A percentile compares a stretch with the other conserved stretches of the same genome.
phyloP scores from a whole-genome alignment of 1,284 basidiomycete genomes.

The Termitomyces sp. region DNA sequence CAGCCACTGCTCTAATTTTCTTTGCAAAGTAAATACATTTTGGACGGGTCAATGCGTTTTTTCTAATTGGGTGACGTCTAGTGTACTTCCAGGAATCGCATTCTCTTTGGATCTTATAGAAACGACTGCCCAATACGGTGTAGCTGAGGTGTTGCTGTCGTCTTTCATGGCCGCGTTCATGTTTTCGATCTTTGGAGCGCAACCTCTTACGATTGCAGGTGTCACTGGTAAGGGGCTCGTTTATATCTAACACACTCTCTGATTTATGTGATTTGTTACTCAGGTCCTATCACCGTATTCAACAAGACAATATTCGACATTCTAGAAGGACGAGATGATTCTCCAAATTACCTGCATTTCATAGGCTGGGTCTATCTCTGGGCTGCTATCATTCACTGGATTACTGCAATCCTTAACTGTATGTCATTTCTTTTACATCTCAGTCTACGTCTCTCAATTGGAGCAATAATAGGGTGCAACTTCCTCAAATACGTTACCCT shows the following conservation, averaged over 20 bases:
- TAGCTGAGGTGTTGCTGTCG: constrained; percentile 78
- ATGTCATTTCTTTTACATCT: constrained; percentile 21
- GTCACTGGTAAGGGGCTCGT: constrained; percentile 65
- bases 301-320: constrained; percentile 90
- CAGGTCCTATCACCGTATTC: constrained; percentile 85
- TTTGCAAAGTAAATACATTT: constrained; percentile 64
- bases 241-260: not conserved
- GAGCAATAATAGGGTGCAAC: constrained; percentile 58
- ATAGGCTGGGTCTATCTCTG: constrained; percentile 92
- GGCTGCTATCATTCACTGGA: constrained; percentile 90
- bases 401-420: constrained; percentile 84
- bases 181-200: constrained; percentile 87
- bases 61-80: constrained; percentile 23
- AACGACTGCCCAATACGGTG: constrained; percentile 85
- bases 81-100: constrained; percentile 85
- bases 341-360: constrained; percentile 80
- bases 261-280: not conserved
- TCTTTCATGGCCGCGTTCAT: constrained; percentile 88
- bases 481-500: constrained; percentile 84
- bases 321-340: constrained; percentile 48
- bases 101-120: constrained; percentile 93
- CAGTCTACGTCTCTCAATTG: constrained; percentile 15
- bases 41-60: not conserved
- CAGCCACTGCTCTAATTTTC: constrained; percentile 73
- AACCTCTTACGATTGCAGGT: constrained; percentile 90